Evolutionary conservation across 306 rosid genomes (phyloP), one percentile per base, ranked within the genome.

Genomic region (Quercus cerris): DNA sequence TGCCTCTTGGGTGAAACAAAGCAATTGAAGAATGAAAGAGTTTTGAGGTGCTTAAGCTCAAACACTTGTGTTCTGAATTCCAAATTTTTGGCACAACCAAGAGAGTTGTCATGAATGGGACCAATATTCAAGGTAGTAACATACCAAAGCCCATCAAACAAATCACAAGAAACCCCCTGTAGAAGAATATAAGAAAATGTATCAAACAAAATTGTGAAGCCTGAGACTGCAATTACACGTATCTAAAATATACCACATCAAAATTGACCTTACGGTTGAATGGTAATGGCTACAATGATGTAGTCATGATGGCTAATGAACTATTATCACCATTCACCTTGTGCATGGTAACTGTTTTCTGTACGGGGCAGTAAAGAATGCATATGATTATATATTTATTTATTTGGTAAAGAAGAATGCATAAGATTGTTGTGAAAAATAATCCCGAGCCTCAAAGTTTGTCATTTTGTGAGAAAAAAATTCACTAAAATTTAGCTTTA

Each of bases 101-200:
- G 91, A 5, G 97, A 96, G 78, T 96, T 96, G 22, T 96, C 99
- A 73, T 88, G 94, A 77, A 91, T 19, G 2, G 97, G 92, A 83
- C 99, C 99, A 78, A 93, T 83, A 75, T 85, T 89, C 55, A 96
- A 31, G n/a, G 74, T 80, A 74, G 93, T 89, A 49, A 93, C 97
- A 84, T 91, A 89, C 99, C 99, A 96, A 59, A 88, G 61, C 72
- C 97, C 99, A 84, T 91, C 80, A 70, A 84, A 84, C 51, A 88
- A 81, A 82, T 96, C 99, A 88, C 99, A 96, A 33, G 98, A 89
- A 15, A 96, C 93, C 6, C 98, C 99, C 99, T 96, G 90, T 81
- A 85, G 49, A 44, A 62, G 49, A 86, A 86, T 71, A 62, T 44
- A 41, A 27, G 49, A 75, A 6, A 13, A n/a, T 5, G 5, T 28